Base-by-base conservation (phyloP, 2,329 filamentous ascomycete species). In the Fusarium anguioides region DNA sequence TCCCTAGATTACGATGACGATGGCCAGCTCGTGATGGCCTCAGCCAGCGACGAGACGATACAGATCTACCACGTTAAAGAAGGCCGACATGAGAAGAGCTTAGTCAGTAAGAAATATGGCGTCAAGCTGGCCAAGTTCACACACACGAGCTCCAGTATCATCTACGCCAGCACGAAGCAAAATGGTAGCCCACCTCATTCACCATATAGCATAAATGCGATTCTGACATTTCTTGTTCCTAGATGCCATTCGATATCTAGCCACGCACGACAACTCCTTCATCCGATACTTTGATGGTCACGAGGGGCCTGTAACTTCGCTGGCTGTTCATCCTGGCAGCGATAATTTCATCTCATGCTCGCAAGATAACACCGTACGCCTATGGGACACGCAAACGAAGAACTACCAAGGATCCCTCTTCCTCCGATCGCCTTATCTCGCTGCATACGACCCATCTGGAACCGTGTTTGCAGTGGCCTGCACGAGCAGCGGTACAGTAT, bases 1-100 rank as follows among this genome's bases (percentile, higher is more conserved):
- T 98, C 95, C 3, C 87, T 99, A 72, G 95, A 99, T 81, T 99
- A 97, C 76, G 94, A 98, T 78, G 94, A 98, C 81, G 91, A 92
- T 40, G 96, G 96, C 77, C 94, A 97, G 78, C 91, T 95, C 47
- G 87, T 96, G 60, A 93, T 99, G 79, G 92, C 94, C 0, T 93
- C 94, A 8, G 92, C 94, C 70, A 94, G 93, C 81, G 96, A 99
- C 78, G 94, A 97, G 77, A 96, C 93, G 5, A 92, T 99, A 65
- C 94, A 98, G 75, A 90, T 99, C 29, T 99, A 96, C 82, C 97
- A 96, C 74, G 91, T 97, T 66, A 92, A 91, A 74, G 94, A 97
- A 68, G 96, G 96, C 6, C 91, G 92, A 62, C 90, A 94, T 71
- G 92, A 93, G 44, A 98, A 98, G 81, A 91, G 90, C 60, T 85